phyloP scores from a whole-genome alignment of 257 asterid genomes.

The Vinca minor region DNA sequence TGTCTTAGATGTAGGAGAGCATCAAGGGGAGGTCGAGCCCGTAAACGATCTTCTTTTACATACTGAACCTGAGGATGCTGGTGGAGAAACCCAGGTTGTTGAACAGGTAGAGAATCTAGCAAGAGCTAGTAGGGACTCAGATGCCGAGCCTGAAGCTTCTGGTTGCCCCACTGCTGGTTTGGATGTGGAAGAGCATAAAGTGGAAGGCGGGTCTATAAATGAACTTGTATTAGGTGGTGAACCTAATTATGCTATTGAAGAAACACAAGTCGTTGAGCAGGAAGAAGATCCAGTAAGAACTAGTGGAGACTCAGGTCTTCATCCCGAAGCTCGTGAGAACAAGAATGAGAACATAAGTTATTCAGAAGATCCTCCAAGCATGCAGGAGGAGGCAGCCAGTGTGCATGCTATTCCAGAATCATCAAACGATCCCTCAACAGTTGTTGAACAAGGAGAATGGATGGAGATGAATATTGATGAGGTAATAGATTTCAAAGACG shows the following conservation, averaged over 20 bases:
- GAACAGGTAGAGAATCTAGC: no score
- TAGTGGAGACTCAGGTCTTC: slow-evolving; percentile 18
- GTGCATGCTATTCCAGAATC: slow-evolving; percentile 22
- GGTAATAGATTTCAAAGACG: slow-evolving; percentile 31
- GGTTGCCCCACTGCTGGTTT: no score
- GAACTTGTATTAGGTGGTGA: slow-evolving; percentile 4
- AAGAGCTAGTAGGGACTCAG: no score
- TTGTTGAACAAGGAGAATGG: slow-evolving; percentile 30
- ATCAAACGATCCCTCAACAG: slow-evolving; percentile 21
- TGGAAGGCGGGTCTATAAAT: slow-evolving; percentile 6
- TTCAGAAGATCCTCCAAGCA: slow-evolving; percentile 14
- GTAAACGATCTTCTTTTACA: no score
- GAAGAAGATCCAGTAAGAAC: slow-evolving; percentile 21
- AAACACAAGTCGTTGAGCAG: slow-evolving; percentile 20
- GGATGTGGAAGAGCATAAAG: slow-evolving; percentile 7
- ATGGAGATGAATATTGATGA: slow-evolving; percentile 34
- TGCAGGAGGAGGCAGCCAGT: slow-evolving; percentile 18
- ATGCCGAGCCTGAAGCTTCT: no score
- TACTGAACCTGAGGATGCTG: no score
- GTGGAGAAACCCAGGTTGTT: no score
- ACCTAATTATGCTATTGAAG: slow-evolving; percentile 7
- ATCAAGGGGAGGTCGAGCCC: no score
- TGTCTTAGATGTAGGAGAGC: no score
- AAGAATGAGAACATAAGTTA: slow-evolving; percentile 19
- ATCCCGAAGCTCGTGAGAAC: slow-evolving; percentile 19